These are phyloP conservation scores for Themeda triandra DNA, from an alignment of 176 grass and related monocot genomes.

Conservation along the genomic window DNA sequence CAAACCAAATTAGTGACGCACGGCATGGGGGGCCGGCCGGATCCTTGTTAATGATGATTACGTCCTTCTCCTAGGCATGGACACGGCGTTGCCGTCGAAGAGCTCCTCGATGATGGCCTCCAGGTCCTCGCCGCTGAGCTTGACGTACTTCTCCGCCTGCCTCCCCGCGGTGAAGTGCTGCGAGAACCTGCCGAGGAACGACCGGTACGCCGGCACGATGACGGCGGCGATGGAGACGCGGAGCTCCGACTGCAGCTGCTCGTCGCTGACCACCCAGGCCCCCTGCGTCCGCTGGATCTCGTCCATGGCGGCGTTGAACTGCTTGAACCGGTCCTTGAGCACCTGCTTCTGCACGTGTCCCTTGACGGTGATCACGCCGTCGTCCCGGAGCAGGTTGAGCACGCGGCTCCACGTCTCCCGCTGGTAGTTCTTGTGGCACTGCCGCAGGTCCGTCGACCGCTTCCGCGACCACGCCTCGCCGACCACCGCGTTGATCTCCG, in stretches of 20 bases:
- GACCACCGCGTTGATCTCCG: constrained; percentile 58
- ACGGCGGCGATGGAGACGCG: constrained; percentile 78
- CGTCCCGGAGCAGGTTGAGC: constrained; percentile 59
- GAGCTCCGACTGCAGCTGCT: constrained; percentile 96
- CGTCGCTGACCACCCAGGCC: constrained; percentile 74
- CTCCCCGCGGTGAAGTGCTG: constrained; percentile 55
- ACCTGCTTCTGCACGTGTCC: constrained; percentile 59
- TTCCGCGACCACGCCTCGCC: constrained; percentile 74
- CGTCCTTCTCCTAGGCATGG: constrained; percentile 57
- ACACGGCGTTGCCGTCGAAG: constrained; percentile 66
- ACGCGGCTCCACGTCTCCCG: constrained; percentile 82
- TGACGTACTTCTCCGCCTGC: constrained; percentile 87
- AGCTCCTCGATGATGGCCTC: constrained; percentile 86
- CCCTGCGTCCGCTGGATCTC: constrained; percentile 92
- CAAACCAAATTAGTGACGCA: neutral
- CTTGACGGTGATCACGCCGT: constrained; percentile 76
- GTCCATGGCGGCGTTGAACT: constrained; percentile 82
- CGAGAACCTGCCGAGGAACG: constrained; percentile 63
- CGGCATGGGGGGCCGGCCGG: neutral
- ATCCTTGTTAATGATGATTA: neutral
- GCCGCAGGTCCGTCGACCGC: constrained; percentile 68
- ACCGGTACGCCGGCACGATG: constrained; percentile 84
- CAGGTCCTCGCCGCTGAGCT: constrained; percentile 70
- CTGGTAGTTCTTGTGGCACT: constrained; percentile 99
- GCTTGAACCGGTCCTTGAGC: constrained; percentile 92